phyloP scores from a whole-genome alignment of 164 flowering plant species.

The Vitis vinifera region ASM3070453v1 NC_081816.1:8752001-8752500 shows the following conservation, averaged over 20 bases:
- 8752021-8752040: neutral
- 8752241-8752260: neutral
- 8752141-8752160: slow-evolving; percentile 16
- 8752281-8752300: too few relatives aligned
- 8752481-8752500: slow-evolving; percentile 39
- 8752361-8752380: slow-evolving; percentile 35
- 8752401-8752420: slow-evolving; percentile 13
- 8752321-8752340: slow-evolving; percentile 10
- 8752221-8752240: neutral
- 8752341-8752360: slow-evolving; percentile 40
- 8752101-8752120: slow-evolving; percentile 20
- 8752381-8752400: slow-evolving; percentile 26
- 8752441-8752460: slow-evolving; percentile 43
- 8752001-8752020: neutral
- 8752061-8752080: slow-evolving; percentile 16
- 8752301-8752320: neutral
- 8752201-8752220: slow-evolving; percentile 12
- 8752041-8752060: slow-evolving; percentile 1
- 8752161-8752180: slow-evolving; percentile 30
- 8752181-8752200: neutral
- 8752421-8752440: neutral
- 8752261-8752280: too few relatives aligned
- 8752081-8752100: slow-evolving; percentile 24
- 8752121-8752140: slow-evolving; percentile 24
- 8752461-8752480: slow-evolving; percentile 41